Conservation (phyloP, 257 asterid genomes). For the Petunia axillaris region DNA sequence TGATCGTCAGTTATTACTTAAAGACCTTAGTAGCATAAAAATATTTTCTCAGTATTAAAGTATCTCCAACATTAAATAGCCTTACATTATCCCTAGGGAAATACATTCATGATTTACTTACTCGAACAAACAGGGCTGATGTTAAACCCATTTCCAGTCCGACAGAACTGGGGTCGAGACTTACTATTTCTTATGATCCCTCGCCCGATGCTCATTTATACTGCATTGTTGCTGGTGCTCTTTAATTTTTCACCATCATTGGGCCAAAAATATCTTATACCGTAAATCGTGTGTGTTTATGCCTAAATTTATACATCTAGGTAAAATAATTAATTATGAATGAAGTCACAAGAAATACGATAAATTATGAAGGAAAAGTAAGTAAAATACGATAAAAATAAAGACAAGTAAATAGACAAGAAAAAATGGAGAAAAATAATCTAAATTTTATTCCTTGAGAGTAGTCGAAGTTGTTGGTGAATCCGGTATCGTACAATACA, state of each 20-base stretch:
- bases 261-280: not conserved
- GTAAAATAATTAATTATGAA: too few relatives aligned
- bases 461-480: too few relatives aligned
- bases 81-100: not conserved
- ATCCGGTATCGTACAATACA: too few relatives aligned
- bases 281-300: not conserved
- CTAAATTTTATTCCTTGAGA: too few relatives aligned
- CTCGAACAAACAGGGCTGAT: not conserved
- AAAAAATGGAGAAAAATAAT: too few relatives aligned
- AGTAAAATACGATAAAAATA: too few relatives aligned
- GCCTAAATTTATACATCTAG: too few relatives aligned
- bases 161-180: not conserved
- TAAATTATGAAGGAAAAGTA: too few relatives aligned
- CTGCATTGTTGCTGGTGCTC: not conserved
- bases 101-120: not conserved
- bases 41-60: too few relatives aligned
- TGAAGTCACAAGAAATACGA: too few relatives aligned
- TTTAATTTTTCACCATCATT: not conserved
- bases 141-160: not conserved
- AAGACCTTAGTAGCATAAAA: too few relatives aligned
- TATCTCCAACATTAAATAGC: not conserved
- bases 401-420: too few relatives aligned
- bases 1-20: not conserved
- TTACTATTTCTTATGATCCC: not conserved
- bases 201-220: not conserved